Conservation (phyloP, 2,329 filamentous ascomycete species). For the Ceratocystis diversiconidia region DNA sequence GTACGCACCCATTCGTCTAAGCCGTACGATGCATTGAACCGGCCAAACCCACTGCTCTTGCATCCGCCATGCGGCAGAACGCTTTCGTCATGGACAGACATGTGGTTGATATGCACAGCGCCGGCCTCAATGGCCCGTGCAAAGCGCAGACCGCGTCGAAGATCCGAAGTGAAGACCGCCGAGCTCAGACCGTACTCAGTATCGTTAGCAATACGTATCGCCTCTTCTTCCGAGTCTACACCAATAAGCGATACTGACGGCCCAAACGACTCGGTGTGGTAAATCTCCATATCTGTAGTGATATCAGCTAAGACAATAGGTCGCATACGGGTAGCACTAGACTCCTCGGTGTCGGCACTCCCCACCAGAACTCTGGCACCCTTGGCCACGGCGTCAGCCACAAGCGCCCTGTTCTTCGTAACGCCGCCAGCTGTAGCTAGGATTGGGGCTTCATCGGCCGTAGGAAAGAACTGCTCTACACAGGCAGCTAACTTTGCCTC, state of each 20-base stretch:
- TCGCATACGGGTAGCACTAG: constrained; percentile 33
- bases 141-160: constrained; percentile 44
- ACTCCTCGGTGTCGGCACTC: constrained; percentile 24
- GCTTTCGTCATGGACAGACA: constrained; percentile 52
- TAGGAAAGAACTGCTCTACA: constrained; percentile 32
- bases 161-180: constrained; percentile 58
- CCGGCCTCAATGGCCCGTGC: constrained; percentile 52
- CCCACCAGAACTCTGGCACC: constrained; percentile 42
- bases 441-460: constrained; percentile 50
- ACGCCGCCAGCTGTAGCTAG: constrained; percentile 55
- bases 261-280: constrained; percentile 61
- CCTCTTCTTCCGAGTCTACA: constrained; percentile 56
- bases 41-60: constrained; percentile 49
- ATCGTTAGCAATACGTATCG: constrained; percentile 61
- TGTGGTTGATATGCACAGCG: constrained; percentile 52
- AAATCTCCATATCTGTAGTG: constrained; percentile 53
- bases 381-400: constrained; percentile 53
- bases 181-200: constrained; percentile 63
- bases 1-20: constrained; percentile 48
- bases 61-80: constrained; percentile 50
- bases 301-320: constrained; percentile 56
- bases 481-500: constrained; percentile 30
- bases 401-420: constrained; percentile 49
- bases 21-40: constrained; percentile 41
- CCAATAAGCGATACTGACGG: constrained; percentile 55